Evolutionary conservation across 139 green algal species (phyloP), one percentile per base, ranked within the genome.

Genomic region (Chloropicon primus): DNA sequence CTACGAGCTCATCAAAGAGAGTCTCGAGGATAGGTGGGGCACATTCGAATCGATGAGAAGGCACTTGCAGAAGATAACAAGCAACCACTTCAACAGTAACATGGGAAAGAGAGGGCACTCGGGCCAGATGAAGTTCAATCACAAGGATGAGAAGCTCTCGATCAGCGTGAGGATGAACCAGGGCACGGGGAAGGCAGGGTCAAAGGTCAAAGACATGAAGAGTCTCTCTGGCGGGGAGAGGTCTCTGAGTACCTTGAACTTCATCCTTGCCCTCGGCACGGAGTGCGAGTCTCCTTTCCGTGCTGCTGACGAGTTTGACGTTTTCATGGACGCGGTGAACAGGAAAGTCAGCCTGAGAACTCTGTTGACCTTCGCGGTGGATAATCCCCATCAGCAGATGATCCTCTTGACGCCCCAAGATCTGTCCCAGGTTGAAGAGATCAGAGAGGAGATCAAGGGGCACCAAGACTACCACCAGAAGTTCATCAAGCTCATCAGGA

Each of bases 251-350:
- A 97, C 93, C 0, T 88, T 98, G 5, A 82, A 89, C 22, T 93
- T 97, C 80, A 86, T 92, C 29, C 86, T 98, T 53, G 87, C 94
- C 0, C 80, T 98, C 23, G 94, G 94, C 0, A 75, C 89, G 3
- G 79, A 77, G 26, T 90, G 84, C 0, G 88, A 96, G 74, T 86
- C 83, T 41, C 93, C 93, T 21, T 94, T 97, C 77, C 82, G 89
- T 2, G 90, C 88, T 29, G 86, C 95, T 80, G 92, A 97, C 81
- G 93, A 97, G 82, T 96, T 94, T 71, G 92, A 96, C 79, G 87
- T 94, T 21, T 93, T 90, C 82, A 92, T 94, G 90, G 89, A 89
- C 78, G 76, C 82, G 54, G 80, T 90, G 25, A 89, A 89, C 83
- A 78, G 89, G 3, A 77, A 78, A 21, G 25, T 83, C 81, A 75